These are phyloP conservation scores for Cornus suecica DNA, from an alignment of 148 eudicot species.

Conservation along the genomic window DNA sequence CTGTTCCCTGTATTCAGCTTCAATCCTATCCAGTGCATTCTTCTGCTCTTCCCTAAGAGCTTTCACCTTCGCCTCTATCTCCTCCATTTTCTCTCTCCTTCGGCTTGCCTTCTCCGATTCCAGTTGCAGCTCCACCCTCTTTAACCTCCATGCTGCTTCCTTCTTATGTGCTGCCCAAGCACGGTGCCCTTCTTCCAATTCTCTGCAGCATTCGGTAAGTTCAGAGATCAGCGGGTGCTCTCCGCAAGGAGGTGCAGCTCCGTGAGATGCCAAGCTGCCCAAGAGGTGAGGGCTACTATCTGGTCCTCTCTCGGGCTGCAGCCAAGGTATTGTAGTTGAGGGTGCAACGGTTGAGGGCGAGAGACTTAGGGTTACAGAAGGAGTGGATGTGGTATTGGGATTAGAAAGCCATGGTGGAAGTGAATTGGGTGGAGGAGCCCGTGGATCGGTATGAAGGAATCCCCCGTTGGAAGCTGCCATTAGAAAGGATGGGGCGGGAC, in stretches of 20 bases:
- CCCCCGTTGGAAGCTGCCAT: constrained; percentile 62
- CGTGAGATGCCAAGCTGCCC: constrained; percentile 20
- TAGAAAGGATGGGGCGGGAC: constrained; percentile 18
- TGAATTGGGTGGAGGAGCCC: constrained; percentile 31
- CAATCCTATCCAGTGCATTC: constrained; percentile 58
- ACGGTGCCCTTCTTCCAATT: constrained; percentile 79
- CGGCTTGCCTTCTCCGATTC: constrained; percentile 69
- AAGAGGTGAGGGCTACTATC: constrained; percentile 22
- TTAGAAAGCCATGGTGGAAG: constrained; percentile 85
- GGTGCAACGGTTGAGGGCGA: constrained; percentile 49
- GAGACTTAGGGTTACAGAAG: constrained; percentile 78
- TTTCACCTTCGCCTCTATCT: constrained; percentile 63
- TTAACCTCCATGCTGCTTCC: constrained; percentile 87
- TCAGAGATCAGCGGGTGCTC: constrained; percentile 44
- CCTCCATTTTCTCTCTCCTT: constrained; percentile 69
- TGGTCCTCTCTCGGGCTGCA: constrained; percentile 46
- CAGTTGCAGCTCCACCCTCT: constrained; percentile 74
- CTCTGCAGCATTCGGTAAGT: constrained; percentile 61
- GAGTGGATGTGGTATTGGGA: constrained; percentile 41
- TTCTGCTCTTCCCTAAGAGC: constrained; percentile 75
- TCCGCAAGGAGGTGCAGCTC: constrained; percentile 19
- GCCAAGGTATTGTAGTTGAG: constrained; percentile 36
- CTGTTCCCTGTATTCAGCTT: constrained; percentile 76
- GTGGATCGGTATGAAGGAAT: constrained; percentile 40
- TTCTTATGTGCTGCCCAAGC: constrained; percentile 72